Evolutionary conservation across 768 basidiomycete genomes (phyloP), one percentile per base, ranked within the genome.

Genomic region (Flagelloscypha sp.): DNA sequence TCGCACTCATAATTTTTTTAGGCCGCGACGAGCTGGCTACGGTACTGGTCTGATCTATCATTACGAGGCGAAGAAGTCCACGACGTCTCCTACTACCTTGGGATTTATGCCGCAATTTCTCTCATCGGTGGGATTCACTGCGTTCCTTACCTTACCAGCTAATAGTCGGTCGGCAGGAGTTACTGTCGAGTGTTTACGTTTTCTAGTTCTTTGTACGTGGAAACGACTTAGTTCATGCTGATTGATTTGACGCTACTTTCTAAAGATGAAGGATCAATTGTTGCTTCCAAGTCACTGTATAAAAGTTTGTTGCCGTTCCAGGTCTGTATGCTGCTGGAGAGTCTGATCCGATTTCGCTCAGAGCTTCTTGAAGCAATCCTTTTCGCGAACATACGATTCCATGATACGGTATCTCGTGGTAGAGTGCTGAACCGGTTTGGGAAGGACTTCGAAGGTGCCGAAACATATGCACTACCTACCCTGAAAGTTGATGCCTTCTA

Each of bases 361-460:
- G 69, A 55, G 18, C 57, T 80, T 37, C 57, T 80, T 22, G 72
- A 81, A 46, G 53, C 68, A 2, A 68, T 81, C 6, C 56, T 81
- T 2, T 78, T 78, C 43, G 76, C 79, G 1, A 65, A 76, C 18
- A 66, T 81, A 37, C 68, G 79, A 24, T 81, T 81, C 61, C 79
- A 81, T 41, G 79, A 81, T 44, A 81, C 79, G 0, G 63, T 75
- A 1, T 74, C 71, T 30, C 64, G 75, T 16, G 79, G 79, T 2
- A 63, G 79, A 9, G 55, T 74, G 12, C 48, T 80, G 31, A 76
- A 80, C 41, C 59, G 77, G 13, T 71, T 72, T 36, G 79, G 79
- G 20, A 80, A 81, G 48, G 79, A 81, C 45, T 73, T 81, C 27
- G 77, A 80, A 52, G 72, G 74, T 72, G n/a, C n/a, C n/a, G n/a